These are phyloP conservation scores for Myxozyma nipponensis DNA, from an alignment of 805 yeast species.

Conservation along the genomic window DNA sequence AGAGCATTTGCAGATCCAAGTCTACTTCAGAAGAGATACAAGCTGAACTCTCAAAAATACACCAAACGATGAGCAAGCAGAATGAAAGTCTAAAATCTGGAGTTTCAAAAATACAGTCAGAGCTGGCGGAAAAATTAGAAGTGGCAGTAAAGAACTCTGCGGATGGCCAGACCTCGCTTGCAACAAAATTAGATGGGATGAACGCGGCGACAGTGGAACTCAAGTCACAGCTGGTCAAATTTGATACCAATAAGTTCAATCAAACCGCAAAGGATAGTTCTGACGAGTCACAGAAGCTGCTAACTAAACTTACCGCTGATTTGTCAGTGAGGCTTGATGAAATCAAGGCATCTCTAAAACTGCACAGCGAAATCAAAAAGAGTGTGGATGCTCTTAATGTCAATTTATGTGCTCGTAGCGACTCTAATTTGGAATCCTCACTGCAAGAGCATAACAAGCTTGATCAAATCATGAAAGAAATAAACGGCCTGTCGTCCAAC, in stretches of 20 bases:
- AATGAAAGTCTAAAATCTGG: not conserved
- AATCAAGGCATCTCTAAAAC: not conserved
- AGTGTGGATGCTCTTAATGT: constrained; percentile 11
- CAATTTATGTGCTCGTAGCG: constrained; percentile 1
- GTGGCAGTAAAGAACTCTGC: not conserved
- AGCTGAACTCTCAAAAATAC: too few species aligned
- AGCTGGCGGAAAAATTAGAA: not conserved
- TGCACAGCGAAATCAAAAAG: not conserved
- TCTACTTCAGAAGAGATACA: not conserved
- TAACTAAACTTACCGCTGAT: not conserved
- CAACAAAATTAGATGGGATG: not conserved
- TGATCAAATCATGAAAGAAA: constrained; percentile 17
- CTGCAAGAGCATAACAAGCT: constrained; percentile 15
- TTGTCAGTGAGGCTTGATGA: not conserved
- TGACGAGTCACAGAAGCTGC: not conserved
- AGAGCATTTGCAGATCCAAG: not conserved
- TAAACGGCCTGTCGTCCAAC: constrained; percentile 5
- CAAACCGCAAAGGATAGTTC: too few species aligned
- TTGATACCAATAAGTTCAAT: not conserved
- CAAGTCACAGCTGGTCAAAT: not conserved
- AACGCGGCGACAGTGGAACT: not conserved
- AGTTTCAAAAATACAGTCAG: not conserved
- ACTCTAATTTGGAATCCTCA: constrained; percentile 6
- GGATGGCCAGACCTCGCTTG: not conserved
- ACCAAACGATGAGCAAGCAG: too few species aligned